phyloP scores from a whole-genome alignment of 2,329 filamentous ascomycete genomes.

The Grosmannia clavigera region DNA sequence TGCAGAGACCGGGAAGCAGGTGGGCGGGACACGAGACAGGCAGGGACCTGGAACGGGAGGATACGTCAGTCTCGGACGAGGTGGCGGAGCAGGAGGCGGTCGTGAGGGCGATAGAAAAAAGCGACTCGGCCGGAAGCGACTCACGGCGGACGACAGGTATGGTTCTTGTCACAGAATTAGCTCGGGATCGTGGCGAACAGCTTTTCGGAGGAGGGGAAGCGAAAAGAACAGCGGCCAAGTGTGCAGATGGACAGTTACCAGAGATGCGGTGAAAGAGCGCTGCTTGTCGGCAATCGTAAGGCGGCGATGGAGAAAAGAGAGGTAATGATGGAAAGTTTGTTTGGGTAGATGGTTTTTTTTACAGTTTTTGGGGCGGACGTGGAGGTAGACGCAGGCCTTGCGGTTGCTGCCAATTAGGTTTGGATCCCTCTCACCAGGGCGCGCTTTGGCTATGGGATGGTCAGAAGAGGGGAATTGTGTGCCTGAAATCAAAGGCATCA shows the following conservation, averaged over 20 bases:
- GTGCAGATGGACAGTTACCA: not conserved
- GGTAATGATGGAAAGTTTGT: not conserved
- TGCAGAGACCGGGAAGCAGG: not conserved
- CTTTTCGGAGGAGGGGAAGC: not conserved
- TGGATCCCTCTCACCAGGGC: not conserved
- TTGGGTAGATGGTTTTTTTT: conserved; percentile 1
- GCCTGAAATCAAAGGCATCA: conserved; percentile 1
- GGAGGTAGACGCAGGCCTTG: conserved; percentile 1
- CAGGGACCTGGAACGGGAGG: not conserved
- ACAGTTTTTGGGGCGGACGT: conserved; percentile 1
- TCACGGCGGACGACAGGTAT: not conserved
- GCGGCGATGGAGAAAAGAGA: not conserved
- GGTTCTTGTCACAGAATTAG: not conserved
- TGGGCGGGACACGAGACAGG: not conserved
- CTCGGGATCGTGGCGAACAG: not conserved
- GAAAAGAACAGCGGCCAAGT: not conserved
- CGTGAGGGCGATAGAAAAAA: not conserved
- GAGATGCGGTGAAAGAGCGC: not conserved
- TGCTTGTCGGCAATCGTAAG: not conserved
- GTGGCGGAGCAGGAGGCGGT: not conserved
- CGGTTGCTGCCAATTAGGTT: conserved; percentile 1
- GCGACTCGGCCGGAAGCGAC: not conserved
- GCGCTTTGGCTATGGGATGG: not conserved
- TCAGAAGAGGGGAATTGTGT: not conserved
- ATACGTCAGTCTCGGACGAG: not conserved